phyloP scores from a whole-genome alignment of 1,139 yeast genomes.

The Taiozyma sp. region DNA sequence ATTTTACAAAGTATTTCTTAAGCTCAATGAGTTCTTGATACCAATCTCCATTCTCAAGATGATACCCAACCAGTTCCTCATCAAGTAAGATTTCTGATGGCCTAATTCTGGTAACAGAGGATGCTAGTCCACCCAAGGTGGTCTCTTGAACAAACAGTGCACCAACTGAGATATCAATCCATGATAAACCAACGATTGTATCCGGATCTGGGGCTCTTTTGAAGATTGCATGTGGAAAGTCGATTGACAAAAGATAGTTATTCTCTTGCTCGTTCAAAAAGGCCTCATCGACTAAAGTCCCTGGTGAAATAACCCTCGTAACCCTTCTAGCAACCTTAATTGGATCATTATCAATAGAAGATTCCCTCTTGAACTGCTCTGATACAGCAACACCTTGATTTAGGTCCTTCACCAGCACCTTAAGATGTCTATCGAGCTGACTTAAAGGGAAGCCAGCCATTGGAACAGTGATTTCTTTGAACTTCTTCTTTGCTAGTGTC shows the following conservation, averaged over 20 bases:
- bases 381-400: slow-evolving; percentile 74
- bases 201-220: slow-evolving; percentile 42
- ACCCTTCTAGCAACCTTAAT: slow-evolving; percentile 61
- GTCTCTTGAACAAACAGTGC: slow-evolving; percentile 66
- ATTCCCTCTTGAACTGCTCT: slow-evolving; percentile 40
- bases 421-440: slow-evolving; percentile 70
- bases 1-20: slow-evolving; percentile 55
- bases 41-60: slow-evolving; percentile 46
- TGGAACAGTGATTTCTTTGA: slow-evolving; percentile 49
- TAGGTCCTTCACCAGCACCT: slow-evolving; percentile 63
- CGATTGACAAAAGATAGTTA: slow-evolving; percentile 65
- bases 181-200: slow-evolving; percentile 64
- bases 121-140: slow-evolving; percentile 28
- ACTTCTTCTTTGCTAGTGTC: slow-evolving; percentile 43
- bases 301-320: slow-evolving; percentile 83
- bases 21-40: slow-evolving; percentile 57
- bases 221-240: slow-evolving; percentile 47
- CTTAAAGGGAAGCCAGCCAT: slow-evolving; percentile 89
- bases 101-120: slow-evolving; percentile 31
- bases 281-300: slow-evolving; percentile 86
- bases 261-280: slow-evolving; percentile 70
- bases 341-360: slow-evolving; percentile 34
- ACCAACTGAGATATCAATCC: slow-evolving; percentile 91
- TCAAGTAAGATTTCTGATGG: slow-evolving; percentile 35
- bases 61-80: slow-evolving; percentile 23